Conservation (phyloP, 2,329 filamentous ascomycete species). For the Sphaerulina vaccinii region DNA sequence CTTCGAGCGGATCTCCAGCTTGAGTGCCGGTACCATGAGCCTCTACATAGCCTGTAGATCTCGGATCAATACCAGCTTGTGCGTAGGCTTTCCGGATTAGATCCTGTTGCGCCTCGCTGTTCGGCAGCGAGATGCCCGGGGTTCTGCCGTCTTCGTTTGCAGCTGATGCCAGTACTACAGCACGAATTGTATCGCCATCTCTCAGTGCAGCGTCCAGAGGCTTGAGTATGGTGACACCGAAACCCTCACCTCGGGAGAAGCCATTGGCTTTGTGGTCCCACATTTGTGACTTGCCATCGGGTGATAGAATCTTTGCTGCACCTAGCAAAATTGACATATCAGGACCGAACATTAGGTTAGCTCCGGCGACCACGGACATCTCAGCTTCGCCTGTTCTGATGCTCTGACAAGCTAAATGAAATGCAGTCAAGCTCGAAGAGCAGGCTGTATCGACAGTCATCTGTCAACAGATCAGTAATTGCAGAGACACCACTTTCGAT, state of each 20-base stretch:
- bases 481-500: not conserved
- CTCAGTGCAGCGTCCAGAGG: conserved; percentile 13
- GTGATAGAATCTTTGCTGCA: conserved; percentile 31
- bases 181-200: conserved; percentile 32
- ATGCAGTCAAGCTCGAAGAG: conserved; percentile 15
- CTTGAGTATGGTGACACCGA: conserved; percentile 37
- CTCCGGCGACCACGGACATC: conserved; percentile 10
- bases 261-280: conserved; percentile 47
- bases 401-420: conserved; percentile 21
- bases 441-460: conserved; percentile 12
- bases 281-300: conserved; percentile 30
- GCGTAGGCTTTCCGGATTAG: conserved; percentile 21
- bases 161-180: conserved; percentile 38
- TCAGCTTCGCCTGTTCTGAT: conserved; percentile 12
- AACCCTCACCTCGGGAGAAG: conserved; percentile 56
- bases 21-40: conserved; percentile 22
- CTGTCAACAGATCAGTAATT: not conserved
- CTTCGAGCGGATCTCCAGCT: conserved; percentile 27
- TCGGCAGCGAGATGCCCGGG: conserved; percentile 18
- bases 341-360: conserved; percentile 17
- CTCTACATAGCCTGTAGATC: conserved; percentile 22
- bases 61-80: conserved; percentile 11
- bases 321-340: conserved; percentile 8
- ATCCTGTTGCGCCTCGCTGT: conserved; percentile 18
- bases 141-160: conserved; percentile 26